Percentiles rank a stretch among this genome's conserved stretches.
phyloP scores from a whole-genome alignment of 202 grass and related monocot species.

The Cymbopogon flexuosus region DNA sequence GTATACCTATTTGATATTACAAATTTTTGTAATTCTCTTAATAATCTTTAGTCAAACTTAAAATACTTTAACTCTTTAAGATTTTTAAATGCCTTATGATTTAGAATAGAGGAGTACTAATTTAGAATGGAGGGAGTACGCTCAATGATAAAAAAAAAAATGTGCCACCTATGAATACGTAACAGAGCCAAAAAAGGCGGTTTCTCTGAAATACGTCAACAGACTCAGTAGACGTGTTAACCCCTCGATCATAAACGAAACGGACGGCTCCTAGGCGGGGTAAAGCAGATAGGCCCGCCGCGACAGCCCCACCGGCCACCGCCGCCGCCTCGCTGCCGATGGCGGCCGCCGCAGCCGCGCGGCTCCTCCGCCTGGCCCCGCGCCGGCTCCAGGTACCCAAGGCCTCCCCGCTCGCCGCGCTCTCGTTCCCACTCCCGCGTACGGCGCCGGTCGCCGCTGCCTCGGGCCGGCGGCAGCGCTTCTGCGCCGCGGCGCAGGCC shows the following conservation, averaged over 20 bases:
- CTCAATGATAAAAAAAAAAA: no score
- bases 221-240: neutral
- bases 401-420: neutral
- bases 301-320: neutral
- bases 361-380: conserved; percentile 40
- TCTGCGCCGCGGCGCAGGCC: conserved; percentile 46
- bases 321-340: neutral
- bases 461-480: conserved; percentile 42
- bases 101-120: no score
- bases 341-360: conserved; percentile 34
- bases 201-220: accelerated
- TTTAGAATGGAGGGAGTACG: no score
- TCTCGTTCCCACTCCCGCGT: neutral
- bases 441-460: neutral
- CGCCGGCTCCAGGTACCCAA: conserved; percentile 24
- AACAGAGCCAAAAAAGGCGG: neutral
- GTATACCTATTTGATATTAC: no score
- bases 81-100: no score
- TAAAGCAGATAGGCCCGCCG: conserved; percentile 36
- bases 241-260: conserved; percentile 8
- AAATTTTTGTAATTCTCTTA: no score
- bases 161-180: neutral
- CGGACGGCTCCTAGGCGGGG: conserved; percentile 26
- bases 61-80: no score
- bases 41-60: no score